A percentile compares a stretch with the other conserved stretches of the same genome.
phyloP scores from a whole-genome alignment of 108 stramenopile genomes.

The Cyclotella sp. region DNA sequence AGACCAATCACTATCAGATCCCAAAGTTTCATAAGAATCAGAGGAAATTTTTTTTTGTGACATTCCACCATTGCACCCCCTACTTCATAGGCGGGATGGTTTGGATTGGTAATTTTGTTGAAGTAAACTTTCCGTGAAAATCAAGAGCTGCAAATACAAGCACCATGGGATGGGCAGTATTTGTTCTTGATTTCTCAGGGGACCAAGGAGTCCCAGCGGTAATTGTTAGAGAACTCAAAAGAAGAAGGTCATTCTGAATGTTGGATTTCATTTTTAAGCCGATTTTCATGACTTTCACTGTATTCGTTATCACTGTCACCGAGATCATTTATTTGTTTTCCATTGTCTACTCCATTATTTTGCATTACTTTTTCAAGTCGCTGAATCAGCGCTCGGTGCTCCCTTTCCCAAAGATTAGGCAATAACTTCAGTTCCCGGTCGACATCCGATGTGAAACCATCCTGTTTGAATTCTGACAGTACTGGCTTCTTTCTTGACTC shows the following conservation, averaged over 20 bases:
- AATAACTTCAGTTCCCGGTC: constrained; percentile 25
- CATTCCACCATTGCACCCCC: too few species aligned
- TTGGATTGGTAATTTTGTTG: constrained; percentile 27
- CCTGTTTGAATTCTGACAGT: background rate
- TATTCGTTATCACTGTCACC: constrained; percentile 31
- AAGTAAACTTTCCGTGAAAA: constrained; percentile 35
- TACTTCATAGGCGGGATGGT: constrained; percentile 47
- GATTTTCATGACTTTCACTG: background rate
- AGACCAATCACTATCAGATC: too few species aligned
- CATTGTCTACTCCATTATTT: constrained; percentile 13
- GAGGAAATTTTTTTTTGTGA: too few species aligned
- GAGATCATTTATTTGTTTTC: constrained; percentile 10
- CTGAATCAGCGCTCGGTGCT: constrained; percentile 38
- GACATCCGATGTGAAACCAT: background rate
- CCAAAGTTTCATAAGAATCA: too few species aligned
- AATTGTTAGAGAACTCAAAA: constrained; percentile 46
- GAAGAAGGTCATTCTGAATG: constrained; percentile 17
- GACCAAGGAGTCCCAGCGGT: constrained; percentile 32
- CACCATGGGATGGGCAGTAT: constrained; percentile 6
- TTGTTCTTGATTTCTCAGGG: constrained; percentile 21
- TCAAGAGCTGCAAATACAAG: constrained; percentile 1
- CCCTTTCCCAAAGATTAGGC: constrained; percentile 34
- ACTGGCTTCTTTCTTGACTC: constrained; percentile 26
- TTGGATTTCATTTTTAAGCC: background rate
- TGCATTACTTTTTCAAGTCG: constrained; percentile 27